Conservation (phyloP, 768 basidiomycete species). For the Mycena galericulata region DNA sequence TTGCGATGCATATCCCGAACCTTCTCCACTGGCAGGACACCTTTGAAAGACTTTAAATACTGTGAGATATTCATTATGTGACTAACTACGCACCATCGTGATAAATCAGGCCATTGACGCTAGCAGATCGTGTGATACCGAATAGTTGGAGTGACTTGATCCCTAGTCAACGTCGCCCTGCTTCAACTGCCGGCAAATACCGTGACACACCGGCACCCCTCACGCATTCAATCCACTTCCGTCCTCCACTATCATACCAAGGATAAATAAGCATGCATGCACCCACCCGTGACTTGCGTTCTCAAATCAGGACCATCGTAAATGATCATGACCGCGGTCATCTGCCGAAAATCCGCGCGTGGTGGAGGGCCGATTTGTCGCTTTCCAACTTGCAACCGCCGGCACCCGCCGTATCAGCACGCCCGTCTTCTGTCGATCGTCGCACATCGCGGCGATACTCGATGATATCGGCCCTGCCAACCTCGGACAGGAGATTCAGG, state of each 20-base stretch:
- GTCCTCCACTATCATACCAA: not conserved
- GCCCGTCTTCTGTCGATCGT: not conserved
- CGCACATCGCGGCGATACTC: constrained; percentile 4
- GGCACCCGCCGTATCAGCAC: not conserved
- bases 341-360: not conserved
- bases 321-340: constrained; percentile 5
- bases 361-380: not conserved
- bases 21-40: too few species aligned
- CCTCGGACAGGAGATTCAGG: constrained; percentile 2
- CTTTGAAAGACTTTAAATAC: too few species aligned
- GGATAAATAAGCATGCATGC: not conserved
- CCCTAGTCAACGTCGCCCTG: too few species aligned
- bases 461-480: not conserved
- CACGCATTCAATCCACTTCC: not conserved
- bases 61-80: too few species aligned
- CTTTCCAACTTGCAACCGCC: not conserved
- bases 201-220: not conserved
- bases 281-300: not conserved
- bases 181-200: not conserved
- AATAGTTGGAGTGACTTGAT: not conserved
- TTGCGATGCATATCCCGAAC: too few species aligned
- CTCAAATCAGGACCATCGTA: constrained; percentile 1
- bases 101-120: not conserved
- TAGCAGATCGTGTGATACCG: not conserved
- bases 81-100: not conserved